Percentiles rank a stretch among this genome's conserved stretches.
phyloP scores from a whole-genome alignment of 75 land plant species.

The Sequoia sempervirens region DNA sequence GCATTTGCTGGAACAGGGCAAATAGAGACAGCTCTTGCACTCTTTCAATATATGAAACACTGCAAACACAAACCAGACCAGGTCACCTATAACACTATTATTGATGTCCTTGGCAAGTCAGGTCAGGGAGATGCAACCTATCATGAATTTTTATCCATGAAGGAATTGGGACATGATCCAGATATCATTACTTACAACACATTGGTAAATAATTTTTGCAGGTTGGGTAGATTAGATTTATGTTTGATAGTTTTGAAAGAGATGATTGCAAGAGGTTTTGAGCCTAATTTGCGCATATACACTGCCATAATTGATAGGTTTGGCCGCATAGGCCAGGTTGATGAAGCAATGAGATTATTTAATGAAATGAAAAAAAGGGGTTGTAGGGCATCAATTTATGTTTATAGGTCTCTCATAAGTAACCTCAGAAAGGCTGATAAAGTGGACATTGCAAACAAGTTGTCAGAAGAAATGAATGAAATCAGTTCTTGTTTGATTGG shows the following conservation, averaged over 20 bases:
- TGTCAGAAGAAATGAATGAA: slow-evolving; percentile 46
- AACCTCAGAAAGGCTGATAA: slow-evolving; percentile 45
- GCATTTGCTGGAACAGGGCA: slow-evolving; percentile 40
- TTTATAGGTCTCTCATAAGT: slow-evolving; percentile 36
- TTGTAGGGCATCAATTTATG: slow-evolving; percentile 33
- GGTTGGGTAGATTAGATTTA: slow-evolving; percentile 41
- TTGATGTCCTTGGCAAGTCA: slow-evolving; percentile 42
- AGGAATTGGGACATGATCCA: slow-evolving; percentile 35
- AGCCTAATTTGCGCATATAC: slow-evolving; percentile 56
- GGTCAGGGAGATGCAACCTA: slow-evolving; percentile 39
- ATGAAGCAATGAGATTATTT: slow-evolving; percentile 49
- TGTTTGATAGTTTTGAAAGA: slow-evolving; percentile 27
- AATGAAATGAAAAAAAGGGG: slow-evolving; percentile 44
- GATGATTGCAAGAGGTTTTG: slow-evolving; percentile 43
- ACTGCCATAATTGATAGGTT: slow-evolving; percentile 53
- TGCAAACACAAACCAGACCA: slow-evolving; percentile 18
- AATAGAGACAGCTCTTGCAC: slow-evolving; percentile 32
- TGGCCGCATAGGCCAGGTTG: slow-evolving; percentile 46
- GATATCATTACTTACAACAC: slow-evolving; percentile 58
- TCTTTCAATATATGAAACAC: slow-evolving; percentile 35
- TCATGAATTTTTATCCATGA: slow-evolving; percentile 38
- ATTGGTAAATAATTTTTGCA: slow-evolving; percentile 44
- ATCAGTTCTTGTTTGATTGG: slow-evolving; percentile 24
- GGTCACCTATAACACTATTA: slow-evolving; percentile 46
- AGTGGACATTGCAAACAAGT: slow-evolving; percentile 21